Evolutionary conservation across 441 rosid genomes (phyloP).

Genomic region (Monsonia emarginata): DNA sequence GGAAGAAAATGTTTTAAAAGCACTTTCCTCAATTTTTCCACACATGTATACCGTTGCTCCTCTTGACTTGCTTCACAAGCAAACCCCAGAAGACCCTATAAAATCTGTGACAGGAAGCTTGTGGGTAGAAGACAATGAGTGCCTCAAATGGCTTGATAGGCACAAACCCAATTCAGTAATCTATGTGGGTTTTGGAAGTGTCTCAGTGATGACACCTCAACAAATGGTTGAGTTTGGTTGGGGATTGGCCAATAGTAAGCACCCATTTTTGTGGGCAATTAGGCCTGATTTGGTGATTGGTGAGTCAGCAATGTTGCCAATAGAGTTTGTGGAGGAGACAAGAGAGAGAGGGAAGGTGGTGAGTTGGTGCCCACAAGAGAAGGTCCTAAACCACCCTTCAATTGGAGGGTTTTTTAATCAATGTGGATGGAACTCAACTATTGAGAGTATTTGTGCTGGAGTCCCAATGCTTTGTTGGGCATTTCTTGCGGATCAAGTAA

Average conservation of each 20-base stretch:
- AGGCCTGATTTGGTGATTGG: constrained; percentile 28
- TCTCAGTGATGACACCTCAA: neutral
- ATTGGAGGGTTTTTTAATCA: constrained; percentile 44
- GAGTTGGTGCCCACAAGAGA: constrained; percentile 46
- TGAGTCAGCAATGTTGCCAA: constrained; percentile 31
- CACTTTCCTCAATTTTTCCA: constrained; percentile 7
- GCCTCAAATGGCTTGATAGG: constrained; percentile 12
- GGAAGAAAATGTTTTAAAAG: constrained; percentile 11
- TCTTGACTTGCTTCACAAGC: constrained; percentile 13
- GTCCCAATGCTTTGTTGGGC: constrained; percentile 65
- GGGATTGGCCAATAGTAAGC: constrained; percentile 14
- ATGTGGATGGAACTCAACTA: constrained; percentile 47
- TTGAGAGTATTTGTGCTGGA: constrained; percentile 37
- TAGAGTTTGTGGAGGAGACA: constrained; percentile 31
- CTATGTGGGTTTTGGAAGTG: neutral
- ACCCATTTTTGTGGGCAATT: constrained; percentile 8
- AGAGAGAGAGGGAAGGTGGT: constrained; percentile 30
- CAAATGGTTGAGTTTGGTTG: constrained; percentile 12
- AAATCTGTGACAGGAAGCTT: constrained; percentile 5
- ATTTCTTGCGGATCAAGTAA: constrained; percentile 50
- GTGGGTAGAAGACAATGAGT: constrained; percentile 17
- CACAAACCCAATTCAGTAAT: constrained; percentile 13
- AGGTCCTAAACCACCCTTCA: constrained; percentile 36
- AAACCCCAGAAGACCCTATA: neutral
- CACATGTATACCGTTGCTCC: constrained; percentile 13